A percentile compares a stretch with the other conserved stretches of the same genome.
These are phyloP conservation scores for Botryococcus braunii DNA, from an alignment of 163 green algal genomes.

Conservation along the genomic window DNA sequence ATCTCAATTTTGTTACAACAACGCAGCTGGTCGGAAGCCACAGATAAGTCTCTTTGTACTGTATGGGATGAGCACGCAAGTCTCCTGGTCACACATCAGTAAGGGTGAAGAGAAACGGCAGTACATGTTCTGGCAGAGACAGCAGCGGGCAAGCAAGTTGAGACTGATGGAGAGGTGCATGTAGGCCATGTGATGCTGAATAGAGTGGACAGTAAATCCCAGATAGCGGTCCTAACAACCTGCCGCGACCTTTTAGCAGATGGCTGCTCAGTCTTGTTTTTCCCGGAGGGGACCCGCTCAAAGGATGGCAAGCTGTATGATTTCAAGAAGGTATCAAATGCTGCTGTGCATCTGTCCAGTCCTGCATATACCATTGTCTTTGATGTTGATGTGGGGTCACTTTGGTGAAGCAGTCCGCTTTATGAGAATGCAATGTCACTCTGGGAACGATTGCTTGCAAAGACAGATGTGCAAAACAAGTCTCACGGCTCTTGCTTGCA, in stretches of 20 bases:
- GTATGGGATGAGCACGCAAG: too few species aligned
- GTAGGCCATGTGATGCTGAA: conserved; percentile 91
- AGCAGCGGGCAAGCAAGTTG: too few species aligned
- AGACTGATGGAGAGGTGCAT: not conserved
- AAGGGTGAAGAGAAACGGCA: too few species aligned
- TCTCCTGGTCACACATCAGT: too few species aligned
- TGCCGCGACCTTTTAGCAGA: conserved; percentile 73
- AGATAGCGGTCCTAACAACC: conserved; percentile 79
- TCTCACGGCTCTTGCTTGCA: too few species aligned
- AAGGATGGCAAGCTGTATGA: conserved; percentile 69
- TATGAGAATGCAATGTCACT: not conserved
- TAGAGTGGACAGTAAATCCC: conserved; percentile 73
- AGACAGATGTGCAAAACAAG: not conserved
- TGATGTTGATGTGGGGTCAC: not conserved
- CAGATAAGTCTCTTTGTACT: too few species aligned
- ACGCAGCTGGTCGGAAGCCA: too few species aligned
- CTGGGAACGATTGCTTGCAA: too few species aligned
- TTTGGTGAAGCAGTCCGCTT: not conserved
- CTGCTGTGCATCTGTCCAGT: not conserved
- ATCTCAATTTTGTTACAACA: too few species aligned
- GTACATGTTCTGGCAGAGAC: too few species aligned
- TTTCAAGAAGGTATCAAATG: conserved; percentile 98
- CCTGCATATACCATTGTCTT: not conserved
- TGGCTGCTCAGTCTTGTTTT: conserved; percentile 87
- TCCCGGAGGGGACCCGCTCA: conserved; percentile 92